phyloP scores from a whole-genome alignment of 805 yeast species.

The Yarrowia deformans region DNA sequence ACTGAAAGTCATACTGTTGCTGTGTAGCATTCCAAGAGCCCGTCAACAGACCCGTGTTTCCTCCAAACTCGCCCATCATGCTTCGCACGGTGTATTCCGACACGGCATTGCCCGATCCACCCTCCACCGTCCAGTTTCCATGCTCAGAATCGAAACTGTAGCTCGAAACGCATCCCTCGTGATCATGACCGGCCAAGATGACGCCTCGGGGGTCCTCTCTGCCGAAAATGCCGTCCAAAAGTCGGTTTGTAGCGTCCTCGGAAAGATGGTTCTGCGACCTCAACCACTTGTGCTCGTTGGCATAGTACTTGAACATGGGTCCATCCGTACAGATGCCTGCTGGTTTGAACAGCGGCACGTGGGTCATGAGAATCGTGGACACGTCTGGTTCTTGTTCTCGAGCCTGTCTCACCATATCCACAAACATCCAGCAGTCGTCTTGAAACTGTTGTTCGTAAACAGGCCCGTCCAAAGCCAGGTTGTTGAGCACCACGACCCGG shows the following conservation, averaged over 20 bases:
- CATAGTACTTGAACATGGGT: constrained; percentile 71
- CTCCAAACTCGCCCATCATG: constrained; percentile 96
- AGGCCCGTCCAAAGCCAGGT: constrained; percentile 89
- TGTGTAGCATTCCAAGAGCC: constrained; percentile 62
- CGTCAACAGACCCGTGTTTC: constrained; percentile 83
- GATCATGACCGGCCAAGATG: constrained; percentile 94
- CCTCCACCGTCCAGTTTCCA: constrained; percentile 14
- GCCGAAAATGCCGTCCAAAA: constrained; percentile 75
- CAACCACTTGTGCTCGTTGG: constrained; percentile 64
- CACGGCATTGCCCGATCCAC: constrained; percentile 47
- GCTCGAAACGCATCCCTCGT: constrained; percentile 84
- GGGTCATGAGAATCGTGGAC: constrained; percentile 77
- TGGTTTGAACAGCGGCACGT: constrained; percentile 84
- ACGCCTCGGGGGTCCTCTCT: constrained; percentile 58
- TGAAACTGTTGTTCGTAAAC: constrained; percentile 76
- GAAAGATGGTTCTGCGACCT: constrained; percentile 88
- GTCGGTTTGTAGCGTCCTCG: constrained; percentile 67
- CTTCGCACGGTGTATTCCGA: constrained; percentile 86
- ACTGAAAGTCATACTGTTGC: constrained; percentile 58
- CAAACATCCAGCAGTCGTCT: constrained; percentile 73
- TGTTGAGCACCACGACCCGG: constrained; percentile 87
- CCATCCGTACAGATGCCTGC: constrained; percentile 89
- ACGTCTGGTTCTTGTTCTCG: constrained; percentile 50
- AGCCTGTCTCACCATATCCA: constrained; percentile 57
- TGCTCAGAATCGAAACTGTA: constrained; percentile 56